Percentiles rank a stretch among this genome's conserved stretches.
These are phyloP conservation scores for Begonia loranthoides DNA, from an alignment of 306 rosid genomes.

Conservation along the genomic window DNA sequence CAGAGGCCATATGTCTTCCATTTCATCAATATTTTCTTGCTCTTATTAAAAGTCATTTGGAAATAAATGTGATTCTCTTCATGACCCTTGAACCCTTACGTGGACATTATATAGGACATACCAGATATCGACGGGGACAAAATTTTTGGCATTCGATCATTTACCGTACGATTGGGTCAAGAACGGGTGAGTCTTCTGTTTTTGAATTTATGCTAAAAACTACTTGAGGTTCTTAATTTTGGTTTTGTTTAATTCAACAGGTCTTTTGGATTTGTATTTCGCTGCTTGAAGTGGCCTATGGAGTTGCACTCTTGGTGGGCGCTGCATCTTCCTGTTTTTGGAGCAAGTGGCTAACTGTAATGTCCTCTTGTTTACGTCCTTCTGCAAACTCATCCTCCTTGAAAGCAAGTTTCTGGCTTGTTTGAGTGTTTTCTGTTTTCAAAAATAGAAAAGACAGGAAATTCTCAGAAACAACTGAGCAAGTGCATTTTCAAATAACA, in stretches of 20 bases:
- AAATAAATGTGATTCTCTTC: too few relatives aligned
- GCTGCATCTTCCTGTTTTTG: slow-evolving; percentile 53
- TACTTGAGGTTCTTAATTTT: slow-evolving; percentile 4
- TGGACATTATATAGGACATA: slow-evolving; percentile 53
- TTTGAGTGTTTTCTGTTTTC: too few relatives aligned
- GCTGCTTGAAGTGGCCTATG: slow-evolving; percentile 80
- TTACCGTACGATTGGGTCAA: slow-evolving; percentile 88
- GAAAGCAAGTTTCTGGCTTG: too few relatives aligned
- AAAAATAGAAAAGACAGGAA: too few relatives aligned
- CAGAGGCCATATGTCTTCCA: too few relatives aligned
- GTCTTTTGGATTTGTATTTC: slow-evolving; percentile 86
- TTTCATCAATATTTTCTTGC: too few relatives aligned
- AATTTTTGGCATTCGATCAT: slow-evolving; percentile 67
- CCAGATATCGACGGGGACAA: slow-evolving; percentile 96
- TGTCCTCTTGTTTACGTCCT: too few relatives aligned
- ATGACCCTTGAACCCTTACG: not conserved
- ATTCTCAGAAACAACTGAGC: too few relatives aligned
- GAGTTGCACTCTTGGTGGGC: slow-evolving; percentile 65
- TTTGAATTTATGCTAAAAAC: slow-evolving; percentile 6
- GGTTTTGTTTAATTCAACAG: slow-evolving; percentile 16
- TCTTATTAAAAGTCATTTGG: too few relatives aligned
- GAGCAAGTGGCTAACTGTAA: slow-evolving; percentile 79
- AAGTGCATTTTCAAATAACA: too few relatives aligned
- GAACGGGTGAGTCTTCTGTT: slow-evolving; percentile 34
- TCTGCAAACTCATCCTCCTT: too few relatives aligned